Percentiles rank a stretch among this genome's conserved stretches.
These are phyloP conservation scores for Diaporthe velutina DNA, from an alignment of 2,329 filamentous ascomycete species.

Conservation along the genomic window DNA sequence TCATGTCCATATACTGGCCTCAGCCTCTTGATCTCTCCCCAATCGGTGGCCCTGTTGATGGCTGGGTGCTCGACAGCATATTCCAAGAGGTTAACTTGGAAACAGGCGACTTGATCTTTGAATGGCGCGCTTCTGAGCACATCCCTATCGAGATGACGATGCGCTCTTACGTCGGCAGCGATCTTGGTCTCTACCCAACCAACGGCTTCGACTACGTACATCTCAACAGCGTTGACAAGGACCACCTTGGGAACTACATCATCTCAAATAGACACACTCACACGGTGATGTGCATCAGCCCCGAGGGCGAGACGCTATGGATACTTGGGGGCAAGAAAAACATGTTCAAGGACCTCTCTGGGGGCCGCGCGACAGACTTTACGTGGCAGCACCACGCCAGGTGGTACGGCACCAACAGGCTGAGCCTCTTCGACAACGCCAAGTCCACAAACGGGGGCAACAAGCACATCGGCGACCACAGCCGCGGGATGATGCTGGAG, in stretches of 20 bases:
- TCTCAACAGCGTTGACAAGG: constrained; percentile 53
- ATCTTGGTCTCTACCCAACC: constrained; percentile 46
- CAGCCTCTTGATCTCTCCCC: constrained; percentile 48
- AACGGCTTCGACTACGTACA: constrained; percentile 54
- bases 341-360: constrained; percentile 51
- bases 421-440: constrained; percentile 57
- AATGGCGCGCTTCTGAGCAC: constrained; percentile 52
- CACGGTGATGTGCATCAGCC: constrained; percentile 48
- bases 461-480: constrained; percentile 44
- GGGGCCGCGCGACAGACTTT: constrained; percentile 51
- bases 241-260: constrained; percentile 52
- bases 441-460: constrained; percentile 49
- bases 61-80: constrained; percentile 51
- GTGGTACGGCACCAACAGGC: constrained; percentile 47
- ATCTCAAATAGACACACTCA: constrained; percentile 51
- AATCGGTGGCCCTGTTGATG: constrained; percentile 49
- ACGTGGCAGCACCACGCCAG: constrained; percentile 55
- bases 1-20: constrained; percentile 57
- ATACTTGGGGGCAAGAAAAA: constrained; percentile 52
- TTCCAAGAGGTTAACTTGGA: constrained; percentile 55
- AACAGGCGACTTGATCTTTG: constrained; percentile 53
- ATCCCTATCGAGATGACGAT: constrained; percentile 46
- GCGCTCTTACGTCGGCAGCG: constrained; percentile 46
- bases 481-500: constrained; percentile 48
- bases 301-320: constrained; percentile 50